These are phyloP conservation scores for Penicillium verrucosum DNA, from an alignment of 2,329 filamentous ascomycete species.

Conservation along the genomic window DNA sequence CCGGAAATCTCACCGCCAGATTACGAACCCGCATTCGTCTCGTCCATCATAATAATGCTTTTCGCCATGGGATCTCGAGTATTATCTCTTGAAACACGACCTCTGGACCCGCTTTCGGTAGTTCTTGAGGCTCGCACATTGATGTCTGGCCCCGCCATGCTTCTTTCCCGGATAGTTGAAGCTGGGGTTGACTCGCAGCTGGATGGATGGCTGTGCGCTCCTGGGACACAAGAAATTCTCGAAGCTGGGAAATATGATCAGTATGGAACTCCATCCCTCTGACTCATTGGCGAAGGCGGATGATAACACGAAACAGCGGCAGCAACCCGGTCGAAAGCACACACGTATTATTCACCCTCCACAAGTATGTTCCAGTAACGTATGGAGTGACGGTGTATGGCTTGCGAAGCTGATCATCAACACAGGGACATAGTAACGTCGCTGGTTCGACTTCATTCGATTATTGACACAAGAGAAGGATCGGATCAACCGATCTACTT, in stretches of 20 bases:
- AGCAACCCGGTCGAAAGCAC: background rate
- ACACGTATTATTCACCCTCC: slow-evolving; percentile 15
- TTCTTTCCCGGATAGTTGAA: slow-evolving; percentile 27
- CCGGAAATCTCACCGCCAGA: slow-evolving; percentile 40
- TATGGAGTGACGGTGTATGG: background rate
- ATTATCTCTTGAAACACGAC: slow-evolving; percentile 24
- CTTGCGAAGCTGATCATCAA: background rate
- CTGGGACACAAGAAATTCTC: slow-evolving; percentile 14
- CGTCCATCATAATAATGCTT: slow-evolving; percentile 41
- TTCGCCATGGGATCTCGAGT: slow-evolving; percentile 35
- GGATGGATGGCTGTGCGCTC: slow-evolving; percentile 24
- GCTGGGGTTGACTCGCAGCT: slow-evolving; percentile 24
- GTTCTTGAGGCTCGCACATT: slow-evolving; percentile 30
- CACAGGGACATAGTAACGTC: slow-evolving; percentile 27
- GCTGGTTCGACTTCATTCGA: slow-evolving; percentile 15
- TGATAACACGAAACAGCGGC: slow-evolving; percentile 1
- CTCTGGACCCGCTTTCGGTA: slow-evolving; percentile 26
- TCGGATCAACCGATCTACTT: slow-evolving; percentile 20
- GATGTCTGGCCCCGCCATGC: slow-evolving; percentile 31
- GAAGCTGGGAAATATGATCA: background rate
- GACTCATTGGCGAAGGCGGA: background rate
- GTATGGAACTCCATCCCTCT: background rate
- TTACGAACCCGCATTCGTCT: slow-evolving; percentile 42
- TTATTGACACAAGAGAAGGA: slow-evolving; percentile 16
- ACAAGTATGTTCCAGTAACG: slow-evolving; percentile 11